A percentile compares a stretch with the other conserved stretches of the same genome.
Conservation (phyloP, 2,329 filamentous ascomycete genomes). For the Apiospora kogelbergensis region DNA sequence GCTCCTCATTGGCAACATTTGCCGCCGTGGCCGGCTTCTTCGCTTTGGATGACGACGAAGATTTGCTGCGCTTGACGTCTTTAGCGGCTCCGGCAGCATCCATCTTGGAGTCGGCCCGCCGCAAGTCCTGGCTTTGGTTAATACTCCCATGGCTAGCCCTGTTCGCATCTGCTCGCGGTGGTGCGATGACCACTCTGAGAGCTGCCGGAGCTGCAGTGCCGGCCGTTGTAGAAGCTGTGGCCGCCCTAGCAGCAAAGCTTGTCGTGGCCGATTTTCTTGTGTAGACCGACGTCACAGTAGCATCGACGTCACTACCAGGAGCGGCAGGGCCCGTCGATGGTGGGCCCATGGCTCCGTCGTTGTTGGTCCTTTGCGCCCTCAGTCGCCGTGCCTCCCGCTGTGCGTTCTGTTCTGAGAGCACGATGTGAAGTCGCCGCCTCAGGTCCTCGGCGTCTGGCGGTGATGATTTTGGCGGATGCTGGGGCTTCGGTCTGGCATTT, state of each 20-base stretch:
- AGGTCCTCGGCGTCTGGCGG: slow-evolving; percentile 57
- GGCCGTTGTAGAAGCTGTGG: background rate
- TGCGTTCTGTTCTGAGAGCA: slow-evolving; percentile 51
- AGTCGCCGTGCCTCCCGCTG: slow-evolving; percentile 32
- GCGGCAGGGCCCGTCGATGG: slow-evolving; percentile 2
- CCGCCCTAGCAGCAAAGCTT: background rate
- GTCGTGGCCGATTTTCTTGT: background rate
- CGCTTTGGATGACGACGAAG: slow-evolving; percentile 14
- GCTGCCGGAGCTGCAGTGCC: background rate
- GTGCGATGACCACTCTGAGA: background rate
- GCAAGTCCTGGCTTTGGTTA: background rate
- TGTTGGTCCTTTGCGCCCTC: slow-evolving; percentile 15
- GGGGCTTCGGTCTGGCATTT: background rate
- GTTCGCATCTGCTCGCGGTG: background rate
- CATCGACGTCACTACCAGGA: slow-evolving; percentile 1
- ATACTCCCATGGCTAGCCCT: background rate
- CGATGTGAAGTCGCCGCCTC: slow-evolving; percentile 48
- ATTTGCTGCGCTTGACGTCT: slow-evolving; percentile 16
- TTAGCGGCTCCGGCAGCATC: slow-evolving; percentile 7
- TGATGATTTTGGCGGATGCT: slow-evolving; percentile 26
- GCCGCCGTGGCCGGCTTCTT: slow-evolving; percentile 7
- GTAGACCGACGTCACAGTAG: background rate
- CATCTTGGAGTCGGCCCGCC: slow-evolving; percentile 3
- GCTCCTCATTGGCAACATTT: background rate
- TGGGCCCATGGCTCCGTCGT: slow-evolving; percentile 12